These are phyloP conservation scores for Herpetomonas muscarum DNA, from an alignment of 208 protist species.

Conservation along the genomic window DNA sequence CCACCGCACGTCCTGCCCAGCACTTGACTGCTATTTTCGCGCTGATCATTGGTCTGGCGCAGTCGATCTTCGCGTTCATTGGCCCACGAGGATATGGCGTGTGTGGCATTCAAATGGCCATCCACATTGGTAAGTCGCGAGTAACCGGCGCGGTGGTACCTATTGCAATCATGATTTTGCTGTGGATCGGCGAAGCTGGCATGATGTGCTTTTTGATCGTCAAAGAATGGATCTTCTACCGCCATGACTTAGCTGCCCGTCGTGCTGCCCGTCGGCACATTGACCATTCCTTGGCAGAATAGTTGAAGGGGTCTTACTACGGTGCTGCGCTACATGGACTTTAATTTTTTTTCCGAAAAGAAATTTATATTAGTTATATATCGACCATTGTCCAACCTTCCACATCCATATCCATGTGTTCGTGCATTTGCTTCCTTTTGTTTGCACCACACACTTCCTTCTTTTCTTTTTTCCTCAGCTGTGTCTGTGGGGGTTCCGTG, in stretches of 20 bases:
- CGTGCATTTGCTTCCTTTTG: background rate
- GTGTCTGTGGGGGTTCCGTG: too few species aligned
- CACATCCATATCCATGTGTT: too few species aligned
- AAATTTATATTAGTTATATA: background rate
- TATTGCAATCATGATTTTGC: conserved; percentile 40
- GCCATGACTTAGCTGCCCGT: conserved; percentile 50
- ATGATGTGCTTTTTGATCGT: conserved; percentile 45
- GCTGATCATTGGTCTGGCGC: conserved; percentile 44
- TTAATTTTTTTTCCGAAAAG: background rate
- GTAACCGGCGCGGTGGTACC: conserved; percentile 23
- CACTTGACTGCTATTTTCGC: conserved; percentile 56
- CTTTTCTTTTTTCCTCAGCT: too few species aligned
- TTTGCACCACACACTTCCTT: background rate
- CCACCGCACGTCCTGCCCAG: conserved; percentile 31
- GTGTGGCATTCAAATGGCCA: conserved; percentile 41
- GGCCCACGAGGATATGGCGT: conserved; percentile 39
- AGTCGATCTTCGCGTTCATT: conserved; percentile 49
- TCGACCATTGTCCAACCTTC: background rate
- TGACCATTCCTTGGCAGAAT: conserved; percentile 4
- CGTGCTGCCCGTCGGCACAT: too few species aligned
- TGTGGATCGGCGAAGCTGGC: conserved; percentile 42
- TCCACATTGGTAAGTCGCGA: conserved; percentile 29
- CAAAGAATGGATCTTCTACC: conserved; percentile 60
- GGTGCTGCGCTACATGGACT: background rate
- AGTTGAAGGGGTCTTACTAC: conserved; percentile 1